Base-by-base conservation (phyloP, 257 asterid genomes). In the Catharanthus roseus region DNA sequence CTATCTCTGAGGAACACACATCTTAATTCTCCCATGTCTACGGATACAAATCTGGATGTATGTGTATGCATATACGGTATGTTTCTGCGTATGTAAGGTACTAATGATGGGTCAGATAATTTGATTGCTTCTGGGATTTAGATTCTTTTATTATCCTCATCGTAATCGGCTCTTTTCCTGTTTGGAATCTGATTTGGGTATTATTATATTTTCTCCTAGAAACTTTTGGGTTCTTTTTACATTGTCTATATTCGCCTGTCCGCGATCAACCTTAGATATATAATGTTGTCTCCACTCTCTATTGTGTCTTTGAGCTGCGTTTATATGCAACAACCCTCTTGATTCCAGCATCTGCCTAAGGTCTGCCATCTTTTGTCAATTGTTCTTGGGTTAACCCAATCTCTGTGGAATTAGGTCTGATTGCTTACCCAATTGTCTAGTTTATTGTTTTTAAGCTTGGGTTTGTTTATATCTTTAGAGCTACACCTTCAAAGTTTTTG, bases 401-500 rank as follows among this genome's bases (percentile, higher is more conserved):
- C 26, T 9, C 3, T 49, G 57, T 41, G 44, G 63, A 60, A 16
- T 39, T 33, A 16, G 55, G 50, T 80, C 50, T 21, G 65, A 34
- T 26, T 7, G 58, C 34, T 1, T 4, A 15, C 45, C 54, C 50
- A 24, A 10, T 24, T 34, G 56, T 39, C 21, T 8, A 1, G 33
- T 33, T 67, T 67, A 11, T 51, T 49, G 26, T 68, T 78, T 56
- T 57, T 29, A 61, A 2, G 15, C 26, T 26, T 38, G 31, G 67
- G 51, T 38, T 68, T 26, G 65, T 54, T 69, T 6, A 65, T 69
- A 55, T 19, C 12, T 68, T 68, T 61, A 10, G 50, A 39, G 31
- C 68, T 45, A 72, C 29, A 55, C 67, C 74, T 21, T 67, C 29
- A 65, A 73, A 65, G 44, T 56, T 71, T n/a, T 55, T 54, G 74